phyloP scores from a whole-genome alignment of 1,139 yeast species.

The Blastobotrys indianensis region DNA sequence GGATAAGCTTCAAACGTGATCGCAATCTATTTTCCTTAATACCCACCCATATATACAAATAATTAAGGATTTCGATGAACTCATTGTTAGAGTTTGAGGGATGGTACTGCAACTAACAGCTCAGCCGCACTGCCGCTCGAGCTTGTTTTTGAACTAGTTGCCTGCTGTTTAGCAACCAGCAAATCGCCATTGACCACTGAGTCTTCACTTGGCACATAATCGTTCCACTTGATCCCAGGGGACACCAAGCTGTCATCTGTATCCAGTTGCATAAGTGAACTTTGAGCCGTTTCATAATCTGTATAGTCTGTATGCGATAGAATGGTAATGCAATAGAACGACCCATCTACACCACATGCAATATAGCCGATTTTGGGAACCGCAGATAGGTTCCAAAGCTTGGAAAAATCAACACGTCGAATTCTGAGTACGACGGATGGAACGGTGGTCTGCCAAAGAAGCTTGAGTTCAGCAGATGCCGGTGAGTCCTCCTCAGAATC shows the following conservation, averaged over 20 bases:
- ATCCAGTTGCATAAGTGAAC: neutral
- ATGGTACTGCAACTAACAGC: too few relatives aligned
- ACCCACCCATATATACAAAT: too few relatives aligned
- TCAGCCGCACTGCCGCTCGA: too few relatives aligned
- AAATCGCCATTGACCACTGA: neutral
- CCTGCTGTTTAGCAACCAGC: too few relatives aligned
- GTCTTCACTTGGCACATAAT: neutral
- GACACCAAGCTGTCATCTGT: neutral
- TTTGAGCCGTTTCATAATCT: neutral
- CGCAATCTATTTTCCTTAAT: neutral
- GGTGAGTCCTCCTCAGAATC: too few relatives aligned
- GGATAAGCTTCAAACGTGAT: constrained; percentile 51
- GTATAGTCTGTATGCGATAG: neutral
- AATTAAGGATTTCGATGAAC: too few relatives aligned
- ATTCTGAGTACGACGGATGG: constrained; percentile 13
- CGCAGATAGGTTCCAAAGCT: constrained; percentile 8
- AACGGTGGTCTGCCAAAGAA: neutral
- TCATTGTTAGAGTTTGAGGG: too few relatives aligned
- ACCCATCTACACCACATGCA: constrained; percentile 14
- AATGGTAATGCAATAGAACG: constrained; percentile 10
- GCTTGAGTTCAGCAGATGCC: too few relatives aligned
- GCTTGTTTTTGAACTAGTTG: too few relatives aligned
- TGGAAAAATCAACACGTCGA: neutral
- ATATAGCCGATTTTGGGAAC: constrained; percentile 1
- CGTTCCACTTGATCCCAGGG: constrained; percentile 5